Evolutionary conservation across 106 monocot species (phyloP).

Genomic region (Acorus calamus): DNA sequence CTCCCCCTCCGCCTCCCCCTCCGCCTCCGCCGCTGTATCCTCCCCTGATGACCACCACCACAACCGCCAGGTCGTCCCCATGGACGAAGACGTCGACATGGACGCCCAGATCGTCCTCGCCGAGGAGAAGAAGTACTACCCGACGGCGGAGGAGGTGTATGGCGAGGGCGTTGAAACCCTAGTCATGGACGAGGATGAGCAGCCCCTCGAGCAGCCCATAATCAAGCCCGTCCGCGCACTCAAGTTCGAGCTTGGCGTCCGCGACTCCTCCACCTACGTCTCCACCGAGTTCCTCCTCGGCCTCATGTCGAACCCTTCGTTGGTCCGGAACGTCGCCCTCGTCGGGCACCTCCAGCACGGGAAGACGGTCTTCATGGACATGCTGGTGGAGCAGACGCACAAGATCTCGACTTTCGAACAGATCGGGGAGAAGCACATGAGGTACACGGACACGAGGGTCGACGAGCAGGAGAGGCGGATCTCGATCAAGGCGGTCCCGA

Average conservation of each 20-base stretch:
- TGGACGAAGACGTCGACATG: slow-evolving; percentile 24
- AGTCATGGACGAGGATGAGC: slow-evolving; percentile 97
- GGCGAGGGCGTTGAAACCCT: slow-evolving; percentile 91
- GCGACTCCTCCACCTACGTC: slow-evolving; percentile 44
- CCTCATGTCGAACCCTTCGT: slow-evolving; percentile 70
- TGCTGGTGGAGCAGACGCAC: slow-evolving; percentile 96
- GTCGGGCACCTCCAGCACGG: slow-evolving; percentile 94
- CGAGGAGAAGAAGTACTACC: slow-evolving; percentile 99
- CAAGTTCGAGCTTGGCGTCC: slow-evolving; percentile 51
- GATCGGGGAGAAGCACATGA: slow-evolving; percentile 64
- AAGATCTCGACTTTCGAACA: slow-evolving; percentile 61
- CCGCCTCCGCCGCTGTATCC: slow-evolving; percentile 7
- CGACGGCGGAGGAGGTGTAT: slow-evolving; percentile 94
- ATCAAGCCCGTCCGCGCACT: slow-evolving; percentile 75
- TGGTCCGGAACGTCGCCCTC: slow-evolving; percentile 80
- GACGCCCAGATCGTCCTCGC: slow-evolving; percentile 80
- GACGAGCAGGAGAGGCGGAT: slow-evolving; percentile 95
- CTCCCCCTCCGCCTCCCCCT: slow-evolving; percentile 1
- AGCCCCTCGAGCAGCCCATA: slow-evolving; percentile 85
- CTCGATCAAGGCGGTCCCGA: slow-evolving; percentile 88
- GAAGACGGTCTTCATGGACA: slow-evolving; percentile 98
- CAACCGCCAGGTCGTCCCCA: slow-evolving; percentile 23
- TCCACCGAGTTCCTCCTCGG: slow-evolving; percentile 92
- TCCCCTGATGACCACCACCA: slow-evolving; percentile 19
- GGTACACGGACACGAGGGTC: slow-evolving; percentile 87